phyloP scores from a whole-genome alignment of 257 asterid species.

The Salvia hispanica region DNA sequence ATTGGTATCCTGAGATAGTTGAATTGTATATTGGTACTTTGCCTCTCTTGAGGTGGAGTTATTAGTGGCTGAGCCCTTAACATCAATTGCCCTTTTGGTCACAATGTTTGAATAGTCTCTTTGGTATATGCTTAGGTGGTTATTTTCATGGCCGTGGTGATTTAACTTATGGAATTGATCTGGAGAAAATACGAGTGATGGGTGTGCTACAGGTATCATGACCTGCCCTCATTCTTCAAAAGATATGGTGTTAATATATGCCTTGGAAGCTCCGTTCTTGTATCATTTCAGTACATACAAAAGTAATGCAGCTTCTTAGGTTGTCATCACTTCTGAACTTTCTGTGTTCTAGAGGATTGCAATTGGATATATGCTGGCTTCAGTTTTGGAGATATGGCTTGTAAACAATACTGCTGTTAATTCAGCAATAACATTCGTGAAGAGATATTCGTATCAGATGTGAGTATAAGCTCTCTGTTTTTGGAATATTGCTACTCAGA shows the following conservation, averaged over 20 bases:
- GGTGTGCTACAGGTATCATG: conserved; percentile 87
- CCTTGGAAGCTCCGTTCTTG: conserved; percentile 14
- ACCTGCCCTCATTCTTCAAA: conserved; percentile 7
- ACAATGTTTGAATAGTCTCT: conserved; percentile 9
- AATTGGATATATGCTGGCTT: conserved; percentile 75
- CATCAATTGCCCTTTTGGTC: conserved; percentile 3
- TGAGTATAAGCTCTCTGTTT: conserved; percentile 45
- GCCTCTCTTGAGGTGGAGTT: not conserved
- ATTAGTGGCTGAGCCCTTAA: conserved; percentile 13
- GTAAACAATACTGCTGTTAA: conserved; percentile 50
- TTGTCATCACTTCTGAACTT: conserved; percentile 19
- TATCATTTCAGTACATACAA: not conserved
- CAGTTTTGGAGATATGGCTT: conserved; percentile 83
- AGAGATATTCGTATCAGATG: conserved; percentile 77
- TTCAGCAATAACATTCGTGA: conserved; percentile 58
- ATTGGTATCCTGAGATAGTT: not conserved
- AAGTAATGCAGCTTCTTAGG: not conserved
- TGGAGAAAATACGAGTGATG: conserved; percentile 72
- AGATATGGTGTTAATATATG: conserved; percentile 25
- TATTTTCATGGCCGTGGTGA: conserved; percentile 74
- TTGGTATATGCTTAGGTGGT: conserved; percentile 64
- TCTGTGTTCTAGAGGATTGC: conserved; percentile 71
- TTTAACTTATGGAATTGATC: conserved; percentile 80
- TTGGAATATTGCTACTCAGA: conserved; percentile 8
- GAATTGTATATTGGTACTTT: not conserved